Percentiles rank a stretch among this genome's conserved stretches.
phyloP scores from a whole-genome alignment of 805 yeast genomes.

The Cyberlindnera lachancei region DNA sequence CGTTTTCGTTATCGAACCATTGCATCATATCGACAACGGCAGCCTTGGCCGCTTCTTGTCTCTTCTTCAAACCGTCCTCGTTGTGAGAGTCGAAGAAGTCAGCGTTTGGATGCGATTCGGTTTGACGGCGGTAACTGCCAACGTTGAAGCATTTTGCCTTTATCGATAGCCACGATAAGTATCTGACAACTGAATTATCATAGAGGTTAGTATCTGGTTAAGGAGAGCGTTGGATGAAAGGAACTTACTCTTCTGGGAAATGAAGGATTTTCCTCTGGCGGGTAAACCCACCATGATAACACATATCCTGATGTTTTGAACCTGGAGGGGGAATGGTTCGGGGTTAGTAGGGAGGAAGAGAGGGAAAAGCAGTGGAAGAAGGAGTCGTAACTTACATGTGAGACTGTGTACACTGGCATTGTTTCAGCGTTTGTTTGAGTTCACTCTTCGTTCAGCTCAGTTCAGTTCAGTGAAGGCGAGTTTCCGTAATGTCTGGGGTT shows the following conservation, averaged over 20 bases:
- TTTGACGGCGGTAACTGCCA: conserved; percentile 71
- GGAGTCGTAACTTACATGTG: conserved; percentile 25
- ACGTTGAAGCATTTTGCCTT: conserved; percentile 84
- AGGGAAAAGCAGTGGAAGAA: too few species aligned
- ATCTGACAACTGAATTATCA: conserved; percentile 68
- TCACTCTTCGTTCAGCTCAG: too few species aligned
- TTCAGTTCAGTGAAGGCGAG: too few species aligned
- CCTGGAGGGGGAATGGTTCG: conserved; percentile 28
- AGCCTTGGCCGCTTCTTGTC: conserved; percentile 60
- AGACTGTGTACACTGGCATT: conserved; percentile 32
- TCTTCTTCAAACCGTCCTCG: conserved; percentile 50
- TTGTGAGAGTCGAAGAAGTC: conserved; percentile 70
- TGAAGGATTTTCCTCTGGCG: conserved; percentile 89
- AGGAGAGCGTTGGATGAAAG: not conserved
- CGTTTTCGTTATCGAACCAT: conserved; percentile 77
- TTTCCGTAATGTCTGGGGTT: too few species aligned
- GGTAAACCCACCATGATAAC: conserved; percentile 87
- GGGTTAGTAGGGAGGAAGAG: too few species aligned
- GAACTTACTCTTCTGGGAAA: conserved; percentile 68
- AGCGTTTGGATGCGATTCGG: conserved; percentile 58
- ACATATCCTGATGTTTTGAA: conserved; percentile 70
- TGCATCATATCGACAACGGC: conserved; percentile 77
- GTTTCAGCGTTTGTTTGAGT: not conserved
- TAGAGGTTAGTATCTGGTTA: too few species aligned
- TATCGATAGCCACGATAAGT: conserved; percentile 86